Percentiles rank a stretch among this genome's conserved stretches.
Evolutionary conservation across 2,329 filamentous ascomycete genomes (phyloP).

Genomic region (Botrytis aclada): DNA sequence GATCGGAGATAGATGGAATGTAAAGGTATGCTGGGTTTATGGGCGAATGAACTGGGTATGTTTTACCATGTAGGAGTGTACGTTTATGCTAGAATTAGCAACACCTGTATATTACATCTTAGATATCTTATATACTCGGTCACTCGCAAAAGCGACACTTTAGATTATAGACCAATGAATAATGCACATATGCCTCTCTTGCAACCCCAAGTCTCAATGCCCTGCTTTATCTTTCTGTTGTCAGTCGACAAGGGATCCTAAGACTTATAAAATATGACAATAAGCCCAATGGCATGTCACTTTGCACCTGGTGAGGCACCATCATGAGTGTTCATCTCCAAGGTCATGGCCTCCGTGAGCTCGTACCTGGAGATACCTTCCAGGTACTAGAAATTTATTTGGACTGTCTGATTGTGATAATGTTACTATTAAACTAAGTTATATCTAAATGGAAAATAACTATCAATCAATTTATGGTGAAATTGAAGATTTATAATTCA

Average conservation of each 20-base stretch:
- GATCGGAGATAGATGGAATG: slow-evolving; percentile 9
- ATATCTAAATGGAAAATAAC: not conserved
- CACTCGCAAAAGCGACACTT: slow-evolving; percentile 10
- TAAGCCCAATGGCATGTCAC: not conserved
- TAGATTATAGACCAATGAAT: slow-evolving; percentile 2
- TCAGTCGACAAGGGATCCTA: not conserved
- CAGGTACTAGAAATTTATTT: not conserved
- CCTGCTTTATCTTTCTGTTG: not conserved
- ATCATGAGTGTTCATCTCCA: not conserved
- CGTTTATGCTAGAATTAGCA: slow-evolving; percentile 16
- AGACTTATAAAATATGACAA: not conserved
- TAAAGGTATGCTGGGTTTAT: not conserved
- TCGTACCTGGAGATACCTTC: not conserved
- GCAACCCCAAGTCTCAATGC: not conserved
- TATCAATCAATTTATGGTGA: not conserved
- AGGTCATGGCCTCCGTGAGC: not conserved
- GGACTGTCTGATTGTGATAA: not conserved
- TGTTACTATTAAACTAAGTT: not conserved
- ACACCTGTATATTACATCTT: slow-evolving; percentile 17
- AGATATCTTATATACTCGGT: slow-evolving; percentile 9
- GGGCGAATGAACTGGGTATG: not conserved
- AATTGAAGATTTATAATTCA: too few relatives aligned
- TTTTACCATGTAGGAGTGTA: slow-evolving; percentile 7
- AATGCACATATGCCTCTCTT: slow-evolving; percentile 9
- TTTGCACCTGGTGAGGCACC: not conserved